phyloP scores from a whole-genome alignment of 2,329 filamentous ascomycete species.

The Phyllosticta citribraziliensis region DNA sequence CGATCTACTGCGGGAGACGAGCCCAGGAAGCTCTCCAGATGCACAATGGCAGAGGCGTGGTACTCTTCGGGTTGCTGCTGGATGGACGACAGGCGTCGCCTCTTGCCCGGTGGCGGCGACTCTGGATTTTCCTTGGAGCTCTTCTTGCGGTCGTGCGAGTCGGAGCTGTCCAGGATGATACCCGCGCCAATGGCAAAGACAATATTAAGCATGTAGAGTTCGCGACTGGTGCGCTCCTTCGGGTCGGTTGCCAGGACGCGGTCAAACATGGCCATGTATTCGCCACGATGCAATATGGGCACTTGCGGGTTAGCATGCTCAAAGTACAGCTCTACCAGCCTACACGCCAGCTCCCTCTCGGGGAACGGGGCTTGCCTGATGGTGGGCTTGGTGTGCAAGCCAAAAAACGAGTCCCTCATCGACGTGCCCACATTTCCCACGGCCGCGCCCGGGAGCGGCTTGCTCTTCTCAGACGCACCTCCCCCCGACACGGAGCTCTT shows the following conservation, averaged over 20 bases:
- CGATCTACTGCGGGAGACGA: constrained; percentile 51
- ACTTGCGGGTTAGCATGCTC: constrained; percentile 96
- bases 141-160: constrained; percentile 14
- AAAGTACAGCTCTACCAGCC: constrained; percentile 77
- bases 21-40: constrained; percentile 74
- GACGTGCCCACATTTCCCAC: constrained; percentile 56
- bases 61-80: constrained; percentile 85
- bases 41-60: constrained; percentile 86
- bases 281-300: constrained; percentile 76
- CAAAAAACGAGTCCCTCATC: constrained; percentile 94
- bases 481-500: constrained; percentile 56
- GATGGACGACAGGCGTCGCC: constrained; percentile 37
- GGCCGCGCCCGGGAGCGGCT: constrained; percentile 39
- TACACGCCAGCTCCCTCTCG: constrained; percentile 59
- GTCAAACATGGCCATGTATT: constrained; percentile 85
- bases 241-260: constrained; percentile 63
- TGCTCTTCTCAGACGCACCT: constrained; percentile 53
- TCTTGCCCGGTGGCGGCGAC: constrained; percentile 27
- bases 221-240: constrained; percentile 59
- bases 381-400: constrained; percentile 81
- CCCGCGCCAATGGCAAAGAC: constrained; percentile 93
- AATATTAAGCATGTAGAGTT: constrained; percentile 93
- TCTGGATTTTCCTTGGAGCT: constrained; percentile 16
- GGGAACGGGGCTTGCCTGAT: constrained; percentile 83
- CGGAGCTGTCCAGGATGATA: constrained; percentile 62